Base-by-base conservation (phyloP, 2,329 filamentous ascomycete species). In the Alternaria alternata region DNA sequence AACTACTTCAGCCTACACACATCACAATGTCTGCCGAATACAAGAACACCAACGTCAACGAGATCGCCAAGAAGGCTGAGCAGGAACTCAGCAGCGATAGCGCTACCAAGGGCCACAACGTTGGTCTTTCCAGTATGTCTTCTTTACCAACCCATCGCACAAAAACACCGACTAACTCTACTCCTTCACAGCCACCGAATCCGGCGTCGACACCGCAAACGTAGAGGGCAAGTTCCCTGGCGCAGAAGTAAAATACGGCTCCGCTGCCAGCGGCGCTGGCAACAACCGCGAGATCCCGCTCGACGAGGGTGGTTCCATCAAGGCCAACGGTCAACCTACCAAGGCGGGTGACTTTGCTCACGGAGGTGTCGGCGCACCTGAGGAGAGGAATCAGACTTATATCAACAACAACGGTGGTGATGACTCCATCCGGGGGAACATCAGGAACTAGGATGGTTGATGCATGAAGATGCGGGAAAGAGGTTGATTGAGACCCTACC, bases 261-360 rank as follows among this genome's bases (percentile, higher is more conserved):
- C 79, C 22, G 75, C 75, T 0, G 81, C 79, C 5, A 80, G 77
- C 3, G 82, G 82, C 28, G 75, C 74, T 3, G 80, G 81, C 34
- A 78, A 82, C 66, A 84, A 84, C 69, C 75, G 82, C 48, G 79
- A 82, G 43, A 85, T 84, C 43, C 82, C 83, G 2, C 48, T 76
- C 4, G 71, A 72, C 7, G 82, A 85, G 66, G 83, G 83, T 12
- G 83, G 83, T 6, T 75, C 72, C 42, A 69, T 83, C 48, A 72
- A 79, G 53, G 67, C 60, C 9, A 81, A 77, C 4, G 81, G 81
- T 24, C 68, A 76, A 76, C 70, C 74, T 5, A 82, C 79, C 55
- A 84, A 84, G 68, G 81, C 81, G 1, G 62, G 76, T 36, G 82
- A 84, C 62, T 85, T 83, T 39, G 59, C 62, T 7, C 51, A 63